Evolutionary conservation across 2,329 filamentous ascomycete genomes (phyloP).

Genomic region (Fusarium kyushuense): DNA sequence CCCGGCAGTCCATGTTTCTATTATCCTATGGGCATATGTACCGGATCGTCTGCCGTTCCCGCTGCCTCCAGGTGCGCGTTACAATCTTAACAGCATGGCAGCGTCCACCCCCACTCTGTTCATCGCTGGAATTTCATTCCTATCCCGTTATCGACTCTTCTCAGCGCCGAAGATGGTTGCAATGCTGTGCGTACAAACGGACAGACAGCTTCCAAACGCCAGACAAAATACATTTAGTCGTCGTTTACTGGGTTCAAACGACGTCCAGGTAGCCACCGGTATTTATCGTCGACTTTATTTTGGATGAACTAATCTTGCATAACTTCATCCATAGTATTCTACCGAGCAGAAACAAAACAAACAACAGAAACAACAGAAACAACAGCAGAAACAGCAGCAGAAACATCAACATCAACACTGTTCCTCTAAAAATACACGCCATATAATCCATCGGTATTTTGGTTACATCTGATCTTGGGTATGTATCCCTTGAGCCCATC

Average conservation of each 20-base stretch:
- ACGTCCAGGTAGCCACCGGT: not conserved
- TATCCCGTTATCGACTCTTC: too few relatives aligned
- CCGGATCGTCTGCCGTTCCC: too few relatives aligned
- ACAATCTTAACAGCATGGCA: too few relatives aligned
- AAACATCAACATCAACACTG: not conserved
- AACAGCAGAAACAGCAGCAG: not conserved
- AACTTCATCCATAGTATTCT: not conserved
- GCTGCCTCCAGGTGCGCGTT: too few relatives aligned
- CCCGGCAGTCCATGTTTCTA: too few relatives aligned
- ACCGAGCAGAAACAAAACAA: not conserved
- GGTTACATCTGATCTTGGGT: not conserved
- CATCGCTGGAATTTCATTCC: too few relatives aligned
- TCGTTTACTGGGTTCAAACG: not conserved
- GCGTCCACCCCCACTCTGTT: too few relatives aligned
- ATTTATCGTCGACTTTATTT: not conserved
- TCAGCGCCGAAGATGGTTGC: too few relatives aligned
- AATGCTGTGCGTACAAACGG: too few relatives aligned
- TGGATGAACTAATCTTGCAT: not conserved
- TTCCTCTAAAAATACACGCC: accelerated
- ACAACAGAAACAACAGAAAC: too few relatives aligned
- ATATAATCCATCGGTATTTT: not conserved
- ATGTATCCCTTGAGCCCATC: too few relatives aligned
- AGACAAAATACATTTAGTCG: not conserved
- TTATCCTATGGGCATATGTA: too few relatives aligned
- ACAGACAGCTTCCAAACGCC: not conserved